phyloP scores from a whole-genome alignment of 495 filamentous ascomycete species.

The Lentithecium fluviatile region DNA sequence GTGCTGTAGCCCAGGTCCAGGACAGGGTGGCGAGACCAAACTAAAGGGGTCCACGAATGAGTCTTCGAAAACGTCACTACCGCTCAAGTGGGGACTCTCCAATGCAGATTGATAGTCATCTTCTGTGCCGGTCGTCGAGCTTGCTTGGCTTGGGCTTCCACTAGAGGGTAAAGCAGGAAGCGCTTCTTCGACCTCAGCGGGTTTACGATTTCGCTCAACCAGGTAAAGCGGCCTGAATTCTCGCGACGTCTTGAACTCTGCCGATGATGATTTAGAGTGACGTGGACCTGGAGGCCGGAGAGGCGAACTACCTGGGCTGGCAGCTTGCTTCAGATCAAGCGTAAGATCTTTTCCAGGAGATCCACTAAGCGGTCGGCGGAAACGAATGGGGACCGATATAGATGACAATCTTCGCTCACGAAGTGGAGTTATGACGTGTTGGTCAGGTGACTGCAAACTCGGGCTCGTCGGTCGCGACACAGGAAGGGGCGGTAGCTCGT shows the following conservation, averaged over 20 bases:
- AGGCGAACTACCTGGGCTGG: conserved; percentile 34
- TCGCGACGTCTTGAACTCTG: conserved; percentile 37
- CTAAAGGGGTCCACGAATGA: conserved; percentile 10
- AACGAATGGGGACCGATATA: conserved; percentile 42
- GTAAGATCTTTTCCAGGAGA: conserved; percentile 31
- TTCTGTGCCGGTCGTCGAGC: conserved; percentile 40
- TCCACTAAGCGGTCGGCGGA: conserved; percentile 30
- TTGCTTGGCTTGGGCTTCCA: conserved; percentile 18
- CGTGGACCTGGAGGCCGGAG: conserved; percentile 21
- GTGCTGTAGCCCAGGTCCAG: conserved; percentile 23
- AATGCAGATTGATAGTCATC: conserved; percentile 45
- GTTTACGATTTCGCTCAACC: conserved; percentile 45
- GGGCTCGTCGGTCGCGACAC: conserved; percentile 12
- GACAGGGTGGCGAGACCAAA: neutral
- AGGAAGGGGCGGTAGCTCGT: conserved; percentile 24
- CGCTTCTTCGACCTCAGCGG: conserved; percentile 41
- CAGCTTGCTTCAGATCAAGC: conserved; percentile 28
- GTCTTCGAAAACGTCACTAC: conserved; percentile 21
- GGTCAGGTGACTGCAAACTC: conserved; percentile 16
- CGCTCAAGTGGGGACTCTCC: conserved; percentile 31
- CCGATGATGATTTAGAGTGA: conserved; percentile 36
- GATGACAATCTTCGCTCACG: conserved; percentile 32
- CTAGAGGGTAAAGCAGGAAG: conserved; percentile 27
- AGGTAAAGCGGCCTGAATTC: conserved; percentile 47
- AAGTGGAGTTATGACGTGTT: conserved; percentile 7